These are phyloP conservation scores for Raddia distichophylla DNA, from an alignment of 176 grass and related monocot species.

Conservation along the genomic window DNA sequence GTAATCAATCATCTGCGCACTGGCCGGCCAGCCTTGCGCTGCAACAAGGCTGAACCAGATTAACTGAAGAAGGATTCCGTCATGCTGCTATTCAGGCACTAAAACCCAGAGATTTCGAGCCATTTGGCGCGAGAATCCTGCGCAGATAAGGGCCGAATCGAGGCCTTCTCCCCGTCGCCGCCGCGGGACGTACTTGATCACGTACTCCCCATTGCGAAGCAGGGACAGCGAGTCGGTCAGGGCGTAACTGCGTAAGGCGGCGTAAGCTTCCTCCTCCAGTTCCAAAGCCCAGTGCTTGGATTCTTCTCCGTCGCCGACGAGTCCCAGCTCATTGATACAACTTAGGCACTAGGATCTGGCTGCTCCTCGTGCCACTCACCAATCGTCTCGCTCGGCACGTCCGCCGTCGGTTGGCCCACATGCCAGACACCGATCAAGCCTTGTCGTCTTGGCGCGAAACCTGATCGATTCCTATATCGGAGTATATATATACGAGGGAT, in stretches of 20 bases:
- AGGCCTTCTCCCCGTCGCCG: neutral
- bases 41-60: slow-evolving; percentile 2
- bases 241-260: neutral
- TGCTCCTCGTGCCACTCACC: slow-evolving; percentile 41
- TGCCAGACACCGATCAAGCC: neutral
- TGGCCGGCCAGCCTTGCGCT: neutral
- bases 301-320: slow-evolving; percentile 28
- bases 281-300: slow-evolving; percentile 45
- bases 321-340: slow-evolving; percentile 34
- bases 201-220: neutral
- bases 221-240: neutral
- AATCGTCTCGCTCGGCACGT: slow-evolving; percentile 26
- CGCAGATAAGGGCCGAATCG: neutral
- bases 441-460: neutral
- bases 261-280: slow-evolving; percentile 18
- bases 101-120: neutral
- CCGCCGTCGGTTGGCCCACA: slow-evolving; percentile 28
- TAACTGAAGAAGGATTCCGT: neutral
- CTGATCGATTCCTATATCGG: neutral
- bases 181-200: neutral
- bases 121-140: slow-evolving; percentile 11
- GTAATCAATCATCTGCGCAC: neutral
- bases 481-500: neutral
- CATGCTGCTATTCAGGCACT: neutral
- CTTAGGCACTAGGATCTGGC: slow-evolving; percentile 27